Evolutionary conservation across 1,139 yeast genomes (phyloP).

Genomic region (Scheffersomyces segobiensis): DNA sequence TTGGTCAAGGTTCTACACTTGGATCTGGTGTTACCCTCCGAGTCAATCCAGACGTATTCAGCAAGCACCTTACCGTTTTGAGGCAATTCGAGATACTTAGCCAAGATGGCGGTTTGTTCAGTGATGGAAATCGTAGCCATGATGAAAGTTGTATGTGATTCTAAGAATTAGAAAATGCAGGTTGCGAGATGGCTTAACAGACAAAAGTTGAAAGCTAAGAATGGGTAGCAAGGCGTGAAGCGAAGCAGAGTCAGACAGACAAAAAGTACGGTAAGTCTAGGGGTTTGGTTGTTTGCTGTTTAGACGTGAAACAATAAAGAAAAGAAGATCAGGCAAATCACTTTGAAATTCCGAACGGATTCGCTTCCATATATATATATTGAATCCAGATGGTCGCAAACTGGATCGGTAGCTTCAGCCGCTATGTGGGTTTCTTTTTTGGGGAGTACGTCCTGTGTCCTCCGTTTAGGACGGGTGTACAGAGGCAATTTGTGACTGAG

Average conservation of each 20-base stretch:
- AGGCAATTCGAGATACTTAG: constrained; percentile 79
- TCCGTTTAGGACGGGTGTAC: background rate
- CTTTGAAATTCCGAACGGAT: background rate
- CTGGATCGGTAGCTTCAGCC: background rate
- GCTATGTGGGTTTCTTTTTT: background rate
- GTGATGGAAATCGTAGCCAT: constrained; percentile 43
- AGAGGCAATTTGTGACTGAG: background rate
- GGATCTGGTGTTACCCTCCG: constrained; percentile 89
- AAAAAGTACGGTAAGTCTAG: background rate
- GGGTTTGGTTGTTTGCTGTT: background rate
- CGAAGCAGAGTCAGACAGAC: background rate
- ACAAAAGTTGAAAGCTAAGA: background rate
- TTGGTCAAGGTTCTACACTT: constrained; percentile 84
- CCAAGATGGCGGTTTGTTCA: constrained; percentile 74
- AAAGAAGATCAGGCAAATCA: background rate
- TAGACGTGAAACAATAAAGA: background rate
- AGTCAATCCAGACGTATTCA: constrained; percentile 97
- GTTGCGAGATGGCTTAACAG: background rate
- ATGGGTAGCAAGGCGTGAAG: background rate
- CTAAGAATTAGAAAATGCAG: background rate
- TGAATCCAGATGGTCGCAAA: background rate
- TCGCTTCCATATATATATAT: background rate
- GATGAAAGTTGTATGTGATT: background rate
- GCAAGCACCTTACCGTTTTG: constrained; percentile 89
- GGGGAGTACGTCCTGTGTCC: background rate